phyloP scores from a whole-genome alignment of 768 basidiomycete genomes.

The Naganishia onofrii region DNA sequence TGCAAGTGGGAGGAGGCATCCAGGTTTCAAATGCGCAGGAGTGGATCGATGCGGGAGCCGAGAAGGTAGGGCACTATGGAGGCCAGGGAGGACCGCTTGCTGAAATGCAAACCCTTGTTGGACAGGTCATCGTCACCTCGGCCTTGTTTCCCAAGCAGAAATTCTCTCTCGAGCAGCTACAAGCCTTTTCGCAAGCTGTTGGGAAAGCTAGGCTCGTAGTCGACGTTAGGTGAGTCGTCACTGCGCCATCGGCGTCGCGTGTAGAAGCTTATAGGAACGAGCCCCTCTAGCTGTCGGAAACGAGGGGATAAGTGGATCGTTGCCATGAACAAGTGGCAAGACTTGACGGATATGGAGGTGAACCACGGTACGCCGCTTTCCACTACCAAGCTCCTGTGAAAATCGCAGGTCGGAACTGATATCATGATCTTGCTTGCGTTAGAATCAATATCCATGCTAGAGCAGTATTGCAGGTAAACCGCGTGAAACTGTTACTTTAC shows the following conservation, averaged over 20 bases:
- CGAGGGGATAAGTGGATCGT: slow-evolving; percentile 78
- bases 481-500: neutral
- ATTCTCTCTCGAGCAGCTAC: slow-evolving; percentile 72
- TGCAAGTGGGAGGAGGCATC: slow-evolving; percentile 95
- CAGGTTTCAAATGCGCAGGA: slow-evolving; percentile 70
- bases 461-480: slow-evolving; percentile 38
- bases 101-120: neutral
- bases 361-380: slow-evolving; percentile 61
- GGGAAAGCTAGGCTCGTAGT: slow-evolving; percentile 87
- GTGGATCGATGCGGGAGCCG: slow-evolving; percentile 86
- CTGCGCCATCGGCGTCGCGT: neutral
- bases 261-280: neutral
- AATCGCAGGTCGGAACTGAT: neutral
- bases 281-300: slow-evolving; percentile 68
- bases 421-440: neutral
- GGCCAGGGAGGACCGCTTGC: neutral
- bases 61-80: slow-evolving; percentile 61
- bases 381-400: neutral
- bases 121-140: slow-evolving; percentile 93
- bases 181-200: slow-evolving; percentile 62
- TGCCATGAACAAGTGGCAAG: slow-evolving; percentile 99
- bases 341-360: slow-evolving; percentile 90
- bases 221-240: slow-evolving; percentile 73
- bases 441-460: slow-evolving; percentile 24
- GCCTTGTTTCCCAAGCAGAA: slow-evolving; percentile 81